Conservation (phyloP, 495 filamentous ascomycete species). For the Penicillium tannophilum region DNA sequence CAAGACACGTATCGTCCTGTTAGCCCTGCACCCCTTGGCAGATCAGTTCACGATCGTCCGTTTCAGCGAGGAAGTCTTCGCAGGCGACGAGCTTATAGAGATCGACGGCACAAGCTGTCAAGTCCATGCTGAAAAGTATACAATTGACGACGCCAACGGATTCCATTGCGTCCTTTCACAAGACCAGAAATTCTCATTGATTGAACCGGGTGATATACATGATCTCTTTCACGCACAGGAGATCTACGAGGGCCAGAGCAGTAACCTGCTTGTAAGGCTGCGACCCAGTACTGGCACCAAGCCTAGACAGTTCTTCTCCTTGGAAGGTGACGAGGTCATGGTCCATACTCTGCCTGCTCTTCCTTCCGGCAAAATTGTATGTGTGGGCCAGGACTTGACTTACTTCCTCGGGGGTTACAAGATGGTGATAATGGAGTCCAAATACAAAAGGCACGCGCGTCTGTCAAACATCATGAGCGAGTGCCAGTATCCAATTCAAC, state of each 20-base stretch:
- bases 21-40: slow-evolving; percentile 11
- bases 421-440: background rate
- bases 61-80: background rate
- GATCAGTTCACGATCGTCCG: slow-evolving; percentile 13
- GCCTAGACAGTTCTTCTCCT: background rate
- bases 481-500: background rate
- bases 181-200: slow-evolving; percentile 3
- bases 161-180: slow-evolving; percentile 1
- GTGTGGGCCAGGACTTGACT: slow-evolving; percentile 1
- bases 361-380: background rate
- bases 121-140: slow-evolving; percentile 5
- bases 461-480: background rate
- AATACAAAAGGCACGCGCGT: background rate
- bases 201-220: background rate
- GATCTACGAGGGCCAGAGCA: slow-evolving; percentile 1
- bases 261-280: background rate
- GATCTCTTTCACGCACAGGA: background rate
- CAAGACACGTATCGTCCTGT: background rate
- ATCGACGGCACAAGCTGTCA: background rate
- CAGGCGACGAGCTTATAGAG: background rate
- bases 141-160: background rate
- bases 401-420: background rate
- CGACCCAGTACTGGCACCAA: background rate
- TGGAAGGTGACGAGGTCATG: slow-evolving; percentile 1
- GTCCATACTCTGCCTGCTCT: background rate